phyloP scores from a whole-genome alignment of 2,329 filamentous ascomycete species.

The Exophiala aquamarina region DNA sequence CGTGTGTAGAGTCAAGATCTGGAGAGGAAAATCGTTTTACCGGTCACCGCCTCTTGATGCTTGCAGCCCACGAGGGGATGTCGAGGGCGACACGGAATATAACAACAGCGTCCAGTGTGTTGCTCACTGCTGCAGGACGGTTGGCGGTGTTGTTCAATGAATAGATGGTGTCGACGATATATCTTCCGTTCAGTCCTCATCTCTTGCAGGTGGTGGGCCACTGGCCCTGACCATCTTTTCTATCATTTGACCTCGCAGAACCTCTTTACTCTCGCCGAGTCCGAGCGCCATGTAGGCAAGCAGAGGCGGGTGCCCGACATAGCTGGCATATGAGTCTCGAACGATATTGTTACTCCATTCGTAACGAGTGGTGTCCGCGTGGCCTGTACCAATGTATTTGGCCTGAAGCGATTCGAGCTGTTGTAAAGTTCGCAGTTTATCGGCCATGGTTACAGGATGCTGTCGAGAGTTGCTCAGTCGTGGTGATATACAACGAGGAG shows the following conservation, averaged over 20 bases:
- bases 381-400: conserved; percentile 92
- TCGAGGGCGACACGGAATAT: no score
- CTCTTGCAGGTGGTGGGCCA: conserved; percentile 61
- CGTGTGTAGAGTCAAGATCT: no score
- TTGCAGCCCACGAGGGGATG: no score
- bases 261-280: conserved; percentile 79
- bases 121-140: no score
- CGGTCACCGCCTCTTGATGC: no score
- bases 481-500: no score
- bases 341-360: conserved; percentile 96
- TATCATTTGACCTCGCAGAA: conserved; percentile 76
- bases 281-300: conserved; percentile 87
- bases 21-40: no score
- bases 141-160: no score
- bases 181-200: conserved; percentile 19
- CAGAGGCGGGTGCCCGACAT: conserved; percentile 84
- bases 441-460: conserved; percentile 61
- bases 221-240: conserved; percentile 70
- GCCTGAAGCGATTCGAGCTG: conserved; percentile 96
- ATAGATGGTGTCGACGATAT: no score
- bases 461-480: no score
- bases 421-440: conserved; percentile 96
- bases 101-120: no score
- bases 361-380: conserved; percentile 95
- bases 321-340: conserved; percentile 86